phyloP scores from a whole-genome alignment of 176 grass and related monocot genomes.

The Secale cereale region DNA sequence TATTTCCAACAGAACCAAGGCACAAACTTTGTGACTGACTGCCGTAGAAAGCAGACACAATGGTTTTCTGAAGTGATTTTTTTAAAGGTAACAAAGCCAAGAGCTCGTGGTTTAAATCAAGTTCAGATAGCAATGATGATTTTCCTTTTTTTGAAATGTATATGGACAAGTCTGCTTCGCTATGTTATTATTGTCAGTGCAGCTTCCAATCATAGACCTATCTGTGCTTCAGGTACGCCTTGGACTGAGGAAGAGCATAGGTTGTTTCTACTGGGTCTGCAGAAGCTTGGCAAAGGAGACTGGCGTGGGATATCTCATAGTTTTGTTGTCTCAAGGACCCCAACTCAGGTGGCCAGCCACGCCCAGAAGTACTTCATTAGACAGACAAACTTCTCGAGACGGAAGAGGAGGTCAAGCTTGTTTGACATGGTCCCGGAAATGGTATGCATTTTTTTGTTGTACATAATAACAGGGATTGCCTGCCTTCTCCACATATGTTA shows the following conservation, averaged over 20 bases:
- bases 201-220: background rate
- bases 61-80: background rate
- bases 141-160: background rate
- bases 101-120: background rate
- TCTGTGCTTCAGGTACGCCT: conserved; percentile 65
- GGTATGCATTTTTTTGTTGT: conserved; percentile 30
- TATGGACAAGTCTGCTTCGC: background rate
- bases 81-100: background rate
- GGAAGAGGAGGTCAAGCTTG: conserved; percentile 86
- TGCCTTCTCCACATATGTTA: background rate
- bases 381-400: conserved; percentile 70
- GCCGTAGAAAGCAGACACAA: background rate
- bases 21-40: background rate
- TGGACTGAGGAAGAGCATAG: conserved; percentile 95
- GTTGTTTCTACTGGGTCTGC: conserved; percentile 81
- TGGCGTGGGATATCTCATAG: conserved; percentile 90
- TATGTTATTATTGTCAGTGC: background rate
- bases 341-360: conserved; percentile 97
- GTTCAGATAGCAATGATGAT: background rate
- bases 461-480: background rate
- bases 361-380: conserved; percentile 94
- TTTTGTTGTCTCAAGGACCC: conserved; percentile 77
- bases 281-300: conserved; percentile 89
- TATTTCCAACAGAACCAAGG: no score
- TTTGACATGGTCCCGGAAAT: conserved; percentile 87